phyloP scores from a whole-genome alignment of 2,329 filamentous ascomycete species.

The Fusarium verticillioides region DNA sequence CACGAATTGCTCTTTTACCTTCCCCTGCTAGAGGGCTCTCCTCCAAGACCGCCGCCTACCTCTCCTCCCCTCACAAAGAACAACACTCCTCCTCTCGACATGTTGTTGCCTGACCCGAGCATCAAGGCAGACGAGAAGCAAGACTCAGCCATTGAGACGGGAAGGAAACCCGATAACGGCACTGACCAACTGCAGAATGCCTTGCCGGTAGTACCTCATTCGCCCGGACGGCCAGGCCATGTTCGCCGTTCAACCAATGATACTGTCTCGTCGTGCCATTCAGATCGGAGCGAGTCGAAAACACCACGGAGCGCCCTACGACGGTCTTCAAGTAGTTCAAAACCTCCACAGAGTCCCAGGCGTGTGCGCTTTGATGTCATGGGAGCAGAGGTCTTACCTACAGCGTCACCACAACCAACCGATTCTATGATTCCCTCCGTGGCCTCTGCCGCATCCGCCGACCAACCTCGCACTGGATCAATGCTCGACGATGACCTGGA shows the following conservation, averaged over 20 bases:
- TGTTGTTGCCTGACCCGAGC: slow-evolving; percentile 44
- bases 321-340: slow-evolving; percentile 64
- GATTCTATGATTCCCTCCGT: slow-evolving; percentile 47
- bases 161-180: slow-evolving; percentile 25
- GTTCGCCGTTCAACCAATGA: slow-evolving; percentile 58
- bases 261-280: slow-evolving; percentile 62
- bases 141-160: slow-evolving; percentile 40
- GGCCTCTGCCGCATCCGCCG: slow-evolving; percentile 39
- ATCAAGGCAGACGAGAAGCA: slow-evolving; percentile 40
- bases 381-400: slow-evolving; percentile 70
- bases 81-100: slow-evolving; percentile 29
- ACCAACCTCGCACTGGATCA: slow-evolving; percentile 45
- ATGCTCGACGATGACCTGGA: slow-evolving; percentile 54
- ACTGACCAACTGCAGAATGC: slow-evolving; percentile 28
- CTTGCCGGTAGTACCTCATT: slow-evolving; percentile 30
- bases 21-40: slow-evolving; percentile 65
- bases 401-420: slow-evolving; percentile 62
- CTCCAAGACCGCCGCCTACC: slow-evolving; percentile 40
- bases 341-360: slow-evolving; percentile 64
- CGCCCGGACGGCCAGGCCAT: slow-evolving; percentile 49
- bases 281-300: slow-evolving; percentile 63
- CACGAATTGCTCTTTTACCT: slow-evolving; percentile 72
- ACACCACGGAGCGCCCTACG: slow-evolving; percentile 67
- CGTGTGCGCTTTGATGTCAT: slow-evolving; percentile 72
- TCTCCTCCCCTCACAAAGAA: slow-evolving; percentile 34